Evolutionary conservation across 164 flowering plant genomes (phyloP).

Genomic region (Cinnamomum chago): DNA sequence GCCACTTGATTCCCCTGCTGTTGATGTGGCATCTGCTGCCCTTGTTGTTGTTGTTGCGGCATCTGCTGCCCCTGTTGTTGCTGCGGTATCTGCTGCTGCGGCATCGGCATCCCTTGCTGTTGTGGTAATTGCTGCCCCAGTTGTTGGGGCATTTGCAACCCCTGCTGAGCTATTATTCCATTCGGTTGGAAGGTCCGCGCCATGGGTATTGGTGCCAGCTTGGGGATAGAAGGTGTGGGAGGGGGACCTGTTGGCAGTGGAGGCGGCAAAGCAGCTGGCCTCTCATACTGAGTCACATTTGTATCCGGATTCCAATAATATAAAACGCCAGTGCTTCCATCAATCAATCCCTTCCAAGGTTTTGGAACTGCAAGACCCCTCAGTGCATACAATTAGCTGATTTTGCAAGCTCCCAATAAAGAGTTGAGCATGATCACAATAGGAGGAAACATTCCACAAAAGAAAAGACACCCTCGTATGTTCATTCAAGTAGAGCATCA

Average conservation of each 20-base stretch:
- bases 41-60: constrained; percentile 26
- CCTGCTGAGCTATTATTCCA: constrained; percentile 28
- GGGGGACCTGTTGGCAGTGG: constrained; percentile 53
- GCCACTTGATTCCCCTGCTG: constrained; percentile 26
- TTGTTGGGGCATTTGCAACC: constrained; percentile 17
- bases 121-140: constrained; percentile 15
- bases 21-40: constrained; percentile 25
- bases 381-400: too few species aligned
- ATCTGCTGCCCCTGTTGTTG: constrained; percentile 35
- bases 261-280: constrained; percentile 12
- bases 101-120: constrained; percentile 33
- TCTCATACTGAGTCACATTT: constrained; percentile 26
- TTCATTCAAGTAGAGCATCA: too few species aligned
- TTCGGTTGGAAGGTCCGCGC: constrained; percentile 31
- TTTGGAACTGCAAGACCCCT: too few species aligned
- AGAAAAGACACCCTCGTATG: too few species aligned
- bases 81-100: constrained; percentile 4
- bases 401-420: too few species aligned
- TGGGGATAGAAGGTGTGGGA: constrained; percentile 38
- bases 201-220: constrained; percentile 43
- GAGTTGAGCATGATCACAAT: too few species aligned
- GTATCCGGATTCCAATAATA: constrained; percentile 33
- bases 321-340: constrained; percentile 56
- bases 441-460: too few species aligned
- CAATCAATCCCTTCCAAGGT: constrained; percentile 92